Conservation (phyloP, 2,329 filamentous ascomycete species). For the Cercospora canescens region DNA sequence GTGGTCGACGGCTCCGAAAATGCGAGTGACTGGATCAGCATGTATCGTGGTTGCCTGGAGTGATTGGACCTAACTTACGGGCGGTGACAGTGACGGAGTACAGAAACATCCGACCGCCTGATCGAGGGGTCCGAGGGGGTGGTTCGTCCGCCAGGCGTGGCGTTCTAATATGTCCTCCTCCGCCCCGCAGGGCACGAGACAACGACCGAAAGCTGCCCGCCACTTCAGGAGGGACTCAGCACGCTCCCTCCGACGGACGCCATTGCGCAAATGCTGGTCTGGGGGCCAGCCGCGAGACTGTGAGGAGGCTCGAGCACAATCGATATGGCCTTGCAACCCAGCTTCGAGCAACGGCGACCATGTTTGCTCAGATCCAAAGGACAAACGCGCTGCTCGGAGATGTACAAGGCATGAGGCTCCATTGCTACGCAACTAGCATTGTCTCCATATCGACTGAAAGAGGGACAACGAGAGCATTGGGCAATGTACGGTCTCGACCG, state of each 20-base stretch:
- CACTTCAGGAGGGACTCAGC: background rate
- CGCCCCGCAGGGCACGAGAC: background rate
- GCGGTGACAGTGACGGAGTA: background rate
- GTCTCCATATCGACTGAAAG: conserved; percentile 4
- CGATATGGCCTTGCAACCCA: background rate
- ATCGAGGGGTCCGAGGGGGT: background rate
- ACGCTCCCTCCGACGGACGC: background rate
- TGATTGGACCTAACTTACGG: background rate
- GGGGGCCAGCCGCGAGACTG: background rate
- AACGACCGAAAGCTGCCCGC: background rate
- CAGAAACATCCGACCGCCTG: background rate
- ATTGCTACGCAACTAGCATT: background rate
- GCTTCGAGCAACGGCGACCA: background rate
- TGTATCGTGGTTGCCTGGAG: background rate
- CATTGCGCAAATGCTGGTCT: background rate
- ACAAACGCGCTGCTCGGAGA: background rate
- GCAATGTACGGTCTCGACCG: background rate
- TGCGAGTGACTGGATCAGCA: background rate
- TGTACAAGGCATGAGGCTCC: background rate
- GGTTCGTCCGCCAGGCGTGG: background rate
- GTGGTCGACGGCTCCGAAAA: background rate
- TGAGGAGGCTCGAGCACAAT: conserved; percentile 2
- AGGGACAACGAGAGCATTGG: background rate
- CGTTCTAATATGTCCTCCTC: background rate
- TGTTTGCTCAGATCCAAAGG: conserved; percentile 8